Base-by-base conservation (phyloP, 257 asterid genomes). In the Plantago ovata region DNA sequence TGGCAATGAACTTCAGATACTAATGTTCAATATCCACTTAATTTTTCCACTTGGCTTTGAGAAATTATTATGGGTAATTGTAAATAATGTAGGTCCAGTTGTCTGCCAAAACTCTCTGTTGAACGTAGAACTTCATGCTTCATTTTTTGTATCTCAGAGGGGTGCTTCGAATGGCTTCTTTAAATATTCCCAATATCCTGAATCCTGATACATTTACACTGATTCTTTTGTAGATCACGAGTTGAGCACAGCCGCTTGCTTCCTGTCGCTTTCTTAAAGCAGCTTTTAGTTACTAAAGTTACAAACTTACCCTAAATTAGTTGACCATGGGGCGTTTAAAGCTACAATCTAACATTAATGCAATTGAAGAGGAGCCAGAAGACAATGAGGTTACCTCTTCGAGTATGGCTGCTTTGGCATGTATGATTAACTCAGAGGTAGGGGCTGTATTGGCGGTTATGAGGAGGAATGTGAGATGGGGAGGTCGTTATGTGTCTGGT, bases 401-500 rank as follows among this genome's bases (percentile, higher is more conserved):
- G 51, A 67, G 68, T 72, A 81, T 73, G 79, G 74, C 83, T 75
- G 90, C 83, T 50, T 74, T 92, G 68, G 86, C 87, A 60, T 81
- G 95, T 63, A 82, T 86, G 86, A 71, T 92, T 50, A 85, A 92
- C 72, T 80, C 96, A 45, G 96, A 92, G 81, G 78, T 92, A 70
- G 82, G 98, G 66, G 92, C 96, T 44, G 95, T 92, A 45, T 75
- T 92, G 82, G 96, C 96, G 0, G 90, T 92, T 67, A 92, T 92
- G 98, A 92, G 96, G 79, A 84, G 95, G 78, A 92, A 88, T 43
- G 95, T 85, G 81, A 81, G 98, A 68, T 88, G 95, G 98, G 96
- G 95, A 67, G 96, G 95, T 62, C 95, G 96, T 55, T 92, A 85
- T 75, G 95, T 77, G 70, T 81, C 95, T 7, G 98, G 95, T 1